Percentiles rank a stretch among this genome's conserved stretches.
Evolutionary conservation across 192 early-diverging fungal genomes (phyloP).

Genomic region (Entomortierella lignicola): DNA sequence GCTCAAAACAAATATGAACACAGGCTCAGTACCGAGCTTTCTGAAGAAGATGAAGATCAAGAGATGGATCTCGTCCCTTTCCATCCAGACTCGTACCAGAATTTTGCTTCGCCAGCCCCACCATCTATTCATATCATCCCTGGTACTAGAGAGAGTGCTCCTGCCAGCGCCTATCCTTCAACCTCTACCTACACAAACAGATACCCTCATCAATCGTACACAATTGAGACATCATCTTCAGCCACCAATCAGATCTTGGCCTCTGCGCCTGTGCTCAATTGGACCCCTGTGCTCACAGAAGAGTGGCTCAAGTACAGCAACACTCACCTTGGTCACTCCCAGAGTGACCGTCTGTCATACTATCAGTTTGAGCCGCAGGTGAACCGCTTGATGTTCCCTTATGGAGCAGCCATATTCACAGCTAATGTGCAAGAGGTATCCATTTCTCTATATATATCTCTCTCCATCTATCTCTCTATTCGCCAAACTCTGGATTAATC

Average conservation of each 20-base stretch:
- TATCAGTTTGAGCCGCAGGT: conserved; percentile 43
- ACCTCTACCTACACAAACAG: neutral
- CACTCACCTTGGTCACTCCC: conserved; percentile 13
- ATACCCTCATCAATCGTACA: conserved; percentile 13
- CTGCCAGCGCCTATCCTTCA: conserved; percentile 1
- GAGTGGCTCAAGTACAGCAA: conserved; percentile 34
- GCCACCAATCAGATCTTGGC: conserved; percentile 60
- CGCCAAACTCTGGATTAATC: neutral
- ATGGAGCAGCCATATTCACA: conserved; percentile 40
- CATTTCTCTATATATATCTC: neutral
- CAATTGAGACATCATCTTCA: conserved; percentile 15
- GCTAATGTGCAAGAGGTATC: conserved; percentile 32
- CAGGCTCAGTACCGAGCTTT: neutral
- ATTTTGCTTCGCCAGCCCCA: conserved; percentile 16
- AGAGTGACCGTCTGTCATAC: conserved; percentile 29
- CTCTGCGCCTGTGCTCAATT: conserved; percentile 59
- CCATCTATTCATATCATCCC: conserved; percentile 21
- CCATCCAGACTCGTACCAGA: conserved; percentile 40
- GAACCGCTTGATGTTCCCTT: conserved; percentile 46
- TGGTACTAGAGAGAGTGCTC: conserved; percentile 5
- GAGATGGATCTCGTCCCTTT: conserved; percentile 47
- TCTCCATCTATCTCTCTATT: neutral
- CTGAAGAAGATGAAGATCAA: conserved; percentile 24
- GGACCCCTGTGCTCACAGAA: conserved; percentile 42
- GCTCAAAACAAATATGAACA: neutral